A percentile compares a stretch with the other conserved stretches of the same genome.
Evolutionary conservation across 179 eudicot genomes (phyloP).

Genomic region (Gypsophila paniculata): DNA sequence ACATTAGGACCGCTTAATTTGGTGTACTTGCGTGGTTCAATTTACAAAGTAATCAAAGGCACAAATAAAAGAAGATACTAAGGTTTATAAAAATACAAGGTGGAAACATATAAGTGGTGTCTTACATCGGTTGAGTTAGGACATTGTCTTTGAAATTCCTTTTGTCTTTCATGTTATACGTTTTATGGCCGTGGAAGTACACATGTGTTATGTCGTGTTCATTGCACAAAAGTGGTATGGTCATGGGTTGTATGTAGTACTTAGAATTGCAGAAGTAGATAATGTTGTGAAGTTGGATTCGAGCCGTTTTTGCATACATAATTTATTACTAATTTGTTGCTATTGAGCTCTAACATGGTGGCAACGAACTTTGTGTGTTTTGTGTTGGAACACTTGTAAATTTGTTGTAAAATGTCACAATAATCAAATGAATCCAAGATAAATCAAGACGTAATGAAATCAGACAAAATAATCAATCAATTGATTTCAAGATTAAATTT

Average conservation of each 20-base stretch:
- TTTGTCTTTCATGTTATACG: conserved; percentile 2
- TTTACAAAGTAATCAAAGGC: neutral
- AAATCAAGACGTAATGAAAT: no score
- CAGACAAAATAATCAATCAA: no score
- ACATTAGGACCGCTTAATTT: neutral
- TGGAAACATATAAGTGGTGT: conserved; percentile 6
- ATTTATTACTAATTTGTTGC: neutral
- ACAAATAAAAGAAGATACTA: neutral
- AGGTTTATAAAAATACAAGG: neutral
- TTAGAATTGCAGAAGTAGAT: neutral
- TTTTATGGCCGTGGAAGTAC: neutral
- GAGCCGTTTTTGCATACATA: neutral
- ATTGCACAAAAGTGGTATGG: conserved; percentile 2
- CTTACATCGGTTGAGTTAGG: neutral
- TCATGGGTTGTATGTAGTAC: conserved; percentile 4
- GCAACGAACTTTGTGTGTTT: neutral
- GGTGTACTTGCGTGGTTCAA: neutral
- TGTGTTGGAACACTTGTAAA: neutral
- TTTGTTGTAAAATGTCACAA: no score
- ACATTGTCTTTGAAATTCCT: conserved; percentile 10
- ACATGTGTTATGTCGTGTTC: conserved; percentile 11
- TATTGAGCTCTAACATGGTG: conserved; percentile 14
- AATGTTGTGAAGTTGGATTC: conserved; percentile 10
- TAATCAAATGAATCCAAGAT: no score
- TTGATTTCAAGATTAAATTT: no score